Percentiles rank a stretch among this genome's conserved stretches.
phyloP scores from a whole-genome alignment of 805 yeast species.

The Wickerhamomyces hampshirensis region DNA sequence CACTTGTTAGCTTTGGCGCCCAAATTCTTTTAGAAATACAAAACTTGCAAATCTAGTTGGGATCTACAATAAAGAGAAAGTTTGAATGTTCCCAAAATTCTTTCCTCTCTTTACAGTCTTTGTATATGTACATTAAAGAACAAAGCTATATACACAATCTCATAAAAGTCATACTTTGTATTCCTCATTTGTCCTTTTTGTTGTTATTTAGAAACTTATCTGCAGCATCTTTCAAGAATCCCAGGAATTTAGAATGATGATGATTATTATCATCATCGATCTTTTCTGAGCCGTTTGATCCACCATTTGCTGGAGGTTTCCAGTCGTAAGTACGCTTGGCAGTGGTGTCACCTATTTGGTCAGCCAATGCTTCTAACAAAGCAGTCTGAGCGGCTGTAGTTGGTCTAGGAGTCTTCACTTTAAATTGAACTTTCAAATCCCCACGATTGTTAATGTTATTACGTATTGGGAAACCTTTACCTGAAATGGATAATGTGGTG shows the following conservation, averaged over 20 bases:
- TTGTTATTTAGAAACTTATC: slow-evolving; percentile 14
- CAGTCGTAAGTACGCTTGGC: slow-evolving; percentile 56
- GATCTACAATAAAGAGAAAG: too few relatives aligned
- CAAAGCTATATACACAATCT: too few relatives aligned
- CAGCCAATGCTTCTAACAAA: slow-evolving; percentile 90
- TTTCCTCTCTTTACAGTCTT: too few relatives aligned
- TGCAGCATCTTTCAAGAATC: slow-evolving; percentile 15
- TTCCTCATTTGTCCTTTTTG: slow-evolving; percentile 8
- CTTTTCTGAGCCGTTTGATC: not conserved
- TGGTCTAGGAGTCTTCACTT: slow-evolving; percentile 70
- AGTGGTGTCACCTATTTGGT: slow-evolving; percentile 70
- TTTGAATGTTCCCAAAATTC: too few relatives aligned
- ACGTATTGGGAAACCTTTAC: slow-evolving; percentile 78
- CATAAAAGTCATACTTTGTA: too few relatives aligned
- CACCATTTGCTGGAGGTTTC: slow-evolving; percentile 5
- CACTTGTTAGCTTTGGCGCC: too few relatives aligned
- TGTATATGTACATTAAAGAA: not conserved
- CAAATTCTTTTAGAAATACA: too few relatives aligned
- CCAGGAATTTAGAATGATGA: slow-evolving; percentile 13
- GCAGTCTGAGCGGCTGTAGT: slow-evolving; percentile 81
- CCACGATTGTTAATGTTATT: slow-evolving; percentile 60
- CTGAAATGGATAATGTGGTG: slow-evolving; percentile 68
- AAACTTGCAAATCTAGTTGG: too few relatives aligned
- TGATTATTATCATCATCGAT: slow-evolving; percentile 2
- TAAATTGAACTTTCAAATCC: slow-evolving; percentile 68